These are phyloP conservation scores for Paracamarosporium sp. DNA, from an alignment of 2,329 filamentous ascomycete species.

Conservation along the genomic window DNA sequence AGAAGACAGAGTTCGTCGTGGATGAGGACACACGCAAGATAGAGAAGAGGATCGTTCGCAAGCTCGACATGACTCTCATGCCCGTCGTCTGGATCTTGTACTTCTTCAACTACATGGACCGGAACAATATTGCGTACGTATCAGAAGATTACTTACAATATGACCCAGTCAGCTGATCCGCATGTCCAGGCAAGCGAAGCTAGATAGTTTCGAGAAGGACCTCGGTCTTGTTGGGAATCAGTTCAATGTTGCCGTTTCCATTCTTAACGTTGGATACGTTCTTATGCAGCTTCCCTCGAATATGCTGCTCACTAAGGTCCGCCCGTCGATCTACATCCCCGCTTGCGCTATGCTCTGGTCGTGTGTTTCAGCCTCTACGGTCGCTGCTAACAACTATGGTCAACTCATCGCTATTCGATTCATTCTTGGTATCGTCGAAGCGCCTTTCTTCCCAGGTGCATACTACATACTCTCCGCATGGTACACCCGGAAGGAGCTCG, in stretches of 20 bases:
- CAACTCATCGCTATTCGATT: slow-evolving; percentile 3
- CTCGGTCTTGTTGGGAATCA: slow-evolving; percentile 11
- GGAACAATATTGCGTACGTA: slow-evolving; percentile 19
- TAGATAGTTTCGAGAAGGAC: slow-evolving; percentile 20
- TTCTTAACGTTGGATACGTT: slow-evolving; percentile 67
- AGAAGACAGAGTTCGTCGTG: slow-evolving; percentile 8
- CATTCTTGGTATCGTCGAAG: slow-evolving; percentile 3
- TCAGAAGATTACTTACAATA: background rate
- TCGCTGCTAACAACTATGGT: slow-evolving; percentile 3
- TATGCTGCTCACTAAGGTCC: slow-evolving; percentile 60
- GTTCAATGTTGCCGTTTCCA: slow-evolving; percentile 17
- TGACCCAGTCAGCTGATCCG: background rate
- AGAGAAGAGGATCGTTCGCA: slow-evolving; percentile 11
- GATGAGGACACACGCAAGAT: slow-evolving; percentile 5
- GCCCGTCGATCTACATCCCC: slow-evolving; percentile 61
- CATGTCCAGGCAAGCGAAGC: slow-evolving; percentile 14
- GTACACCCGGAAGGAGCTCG: slow-evolving; percentile 5
- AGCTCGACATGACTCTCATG: slow-evolving; percentile 18
- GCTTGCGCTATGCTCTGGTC: slow-evolving; percentile 18
- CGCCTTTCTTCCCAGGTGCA: slow-evolving; percentile 5
- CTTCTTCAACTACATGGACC: slow-evolving; percentile 19
- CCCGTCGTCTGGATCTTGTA: slow-evolving; percentile 22
- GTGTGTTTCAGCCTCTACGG: slow-evolving; percentile 9
- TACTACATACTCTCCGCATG: slow-evolving; percentile 3
- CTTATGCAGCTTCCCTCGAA: slow-evolving; percentile 68